phyloP scores from a whole-genome alignment of 805 yeast species.

The Vanderwaltozyma verrucispora region DNA sequence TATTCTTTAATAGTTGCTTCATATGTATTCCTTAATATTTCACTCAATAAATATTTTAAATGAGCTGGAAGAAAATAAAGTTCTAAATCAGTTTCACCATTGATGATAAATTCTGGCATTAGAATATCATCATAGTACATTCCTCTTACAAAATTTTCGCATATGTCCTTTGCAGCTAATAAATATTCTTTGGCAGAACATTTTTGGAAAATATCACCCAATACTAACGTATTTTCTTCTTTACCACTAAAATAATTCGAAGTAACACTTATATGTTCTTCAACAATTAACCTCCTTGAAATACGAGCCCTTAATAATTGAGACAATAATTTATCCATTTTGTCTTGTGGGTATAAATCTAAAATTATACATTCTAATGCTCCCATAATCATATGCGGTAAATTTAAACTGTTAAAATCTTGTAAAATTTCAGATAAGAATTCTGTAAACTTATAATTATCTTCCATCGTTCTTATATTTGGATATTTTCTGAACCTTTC shows the following conservation, averaged over 20 bases:
- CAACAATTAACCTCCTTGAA: conserved; percentile 80
- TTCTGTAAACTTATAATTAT: conserved; percentile 63
- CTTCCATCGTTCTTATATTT: conserved; percentile 55
- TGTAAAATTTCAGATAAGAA: conserved; percentile 51
- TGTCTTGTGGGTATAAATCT: conserved; percentile 43
- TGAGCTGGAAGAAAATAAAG: conserved; percentile 85
- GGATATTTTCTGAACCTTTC: conserved; percentile 73
- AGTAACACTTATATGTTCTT: conserved; percentile 79
- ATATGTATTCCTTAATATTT: conserved; percentile 72
- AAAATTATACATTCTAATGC: conserved; percentile 69
- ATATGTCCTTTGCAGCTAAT: conserved; percentile 40
- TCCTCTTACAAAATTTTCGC: conserved; percentile 41
- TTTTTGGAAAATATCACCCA: conserved; percentile 74
- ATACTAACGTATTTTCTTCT: conserved; percentile 36
- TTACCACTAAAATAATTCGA: conserved; percentile 43
- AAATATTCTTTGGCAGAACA: conserved; percentile 68
- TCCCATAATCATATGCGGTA: conserved; percentile 90
- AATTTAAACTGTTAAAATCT: conserved; percentile 68
- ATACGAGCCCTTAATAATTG: conserved; percentile 76
- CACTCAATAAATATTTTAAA: conserved; percentile 77
- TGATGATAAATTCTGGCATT: conserved; percentile 69
- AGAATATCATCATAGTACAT: conserved; percentile 41
- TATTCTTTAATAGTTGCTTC: conserved; percentile 63
- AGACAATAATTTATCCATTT: conserved; percentile 66
- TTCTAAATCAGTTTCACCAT: conserved; percentile 54